phyloP scores from a whole-genome alignment of 768 basidiomycete species.

The Tulasnella calospora region DNA sequence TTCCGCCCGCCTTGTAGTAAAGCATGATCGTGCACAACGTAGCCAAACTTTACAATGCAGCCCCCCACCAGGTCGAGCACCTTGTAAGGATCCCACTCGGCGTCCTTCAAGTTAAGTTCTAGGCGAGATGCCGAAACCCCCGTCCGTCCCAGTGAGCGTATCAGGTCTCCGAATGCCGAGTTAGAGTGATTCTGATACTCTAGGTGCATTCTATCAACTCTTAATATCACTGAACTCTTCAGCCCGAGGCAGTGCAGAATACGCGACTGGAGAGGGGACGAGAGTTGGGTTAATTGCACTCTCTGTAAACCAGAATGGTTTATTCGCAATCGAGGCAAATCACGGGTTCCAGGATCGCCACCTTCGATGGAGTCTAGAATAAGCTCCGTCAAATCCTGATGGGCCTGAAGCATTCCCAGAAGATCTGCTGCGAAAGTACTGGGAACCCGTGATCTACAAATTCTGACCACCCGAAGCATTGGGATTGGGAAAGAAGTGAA shows the following conservation, averaged over 20 bases:
- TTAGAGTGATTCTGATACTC: too few relatives aligned
- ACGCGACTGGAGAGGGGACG: neutral
- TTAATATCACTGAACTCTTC: neutral
- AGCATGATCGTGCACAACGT: too few relatives aligned
- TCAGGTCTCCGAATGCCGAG: neutral
- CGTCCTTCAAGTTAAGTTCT: too few relatives aligned
- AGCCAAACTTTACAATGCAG: too few relatives aligned
- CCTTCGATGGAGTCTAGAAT: neutral
- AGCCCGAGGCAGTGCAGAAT: neutral
- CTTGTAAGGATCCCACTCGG: too few relatives aligned
- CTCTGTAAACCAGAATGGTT: neutral
- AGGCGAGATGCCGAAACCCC: neutral
- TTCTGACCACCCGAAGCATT: neutral
- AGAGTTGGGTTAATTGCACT: neutral
- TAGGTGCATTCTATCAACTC: neutral
- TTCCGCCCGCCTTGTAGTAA: too few relatives aligned
- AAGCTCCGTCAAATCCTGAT: neutral
- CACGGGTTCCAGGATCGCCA: too few relatives aligned
- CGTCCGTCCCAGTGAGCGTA: neutral
- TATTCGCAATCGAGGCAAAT: neutral
- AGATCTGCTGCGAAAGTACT: neutral
- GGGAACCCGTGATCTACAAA: neutral
- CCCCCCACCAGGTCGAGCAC: too few relatives aligned
- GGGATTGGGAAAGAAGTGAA: neutral
- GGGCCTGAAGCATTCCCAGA: neutral